Evolutionary conservation across 176 grass and related monocot genomes (phyloP), one percentile per base, ranked within the genome.

Genomic region (Juncus effusus): DNA sequence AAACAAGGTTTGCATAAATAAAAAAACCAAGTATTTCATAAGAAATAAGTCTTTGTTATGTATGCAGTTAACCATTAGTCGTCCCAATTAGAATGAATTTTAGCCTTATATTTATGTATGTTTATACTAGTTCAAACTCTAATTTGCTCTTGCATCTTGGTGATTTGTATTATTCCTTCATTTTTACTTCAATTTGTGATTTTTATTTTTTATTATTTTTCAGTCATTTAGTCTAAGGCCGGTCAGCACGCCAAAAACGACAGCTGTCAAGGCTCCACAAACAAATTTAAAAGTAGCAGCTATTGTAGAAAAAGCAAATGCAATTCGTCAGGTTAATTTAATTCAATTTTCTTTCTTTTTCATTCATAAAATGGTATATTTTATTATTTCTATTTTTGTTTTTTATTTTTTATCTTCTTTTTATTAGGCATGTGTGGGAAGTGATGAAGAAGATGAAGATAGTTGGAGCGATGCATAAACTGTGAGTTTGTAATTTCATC

Each of bases 381-480:
- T 4, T 12, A n/a, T 15, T 40, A 54, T 8, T 54, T 55, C 13
- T 42, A 13, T 66, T 55, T 9, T 36, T 0, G 42, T 76, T 77
- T 41, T 62, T 69, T 16, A 47, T 51, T 12, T 63, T n/a, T 60
- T 12, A 61, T 38, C 42, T 56, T 41, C 1, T 51, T 57, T 83
- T 45, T 28, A 5, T 47, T 72, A 99, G 95, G 95, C 86, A 55
- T 70, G 60, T 75, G 95, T 81, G 9, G 95, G 95, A 76, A 94
- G 95, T 16, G 95, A 99, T 2, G 95, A 99, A 11, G 95, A 97
- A 72, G 88, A 99, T 35, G 88, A 59, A n/a, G 95, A 99, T 85
- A 85, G 72, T 50, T 99, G 95, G 95, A 94, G 95, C 9, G 95
- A 99, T 65, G 79, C 81, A 53, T 93, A 74, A 56, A 15, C 15